Evolutionary conservation across 306 rosid genomes (phyloP).

Genomic region (Vigna nakashimae): DNA sequence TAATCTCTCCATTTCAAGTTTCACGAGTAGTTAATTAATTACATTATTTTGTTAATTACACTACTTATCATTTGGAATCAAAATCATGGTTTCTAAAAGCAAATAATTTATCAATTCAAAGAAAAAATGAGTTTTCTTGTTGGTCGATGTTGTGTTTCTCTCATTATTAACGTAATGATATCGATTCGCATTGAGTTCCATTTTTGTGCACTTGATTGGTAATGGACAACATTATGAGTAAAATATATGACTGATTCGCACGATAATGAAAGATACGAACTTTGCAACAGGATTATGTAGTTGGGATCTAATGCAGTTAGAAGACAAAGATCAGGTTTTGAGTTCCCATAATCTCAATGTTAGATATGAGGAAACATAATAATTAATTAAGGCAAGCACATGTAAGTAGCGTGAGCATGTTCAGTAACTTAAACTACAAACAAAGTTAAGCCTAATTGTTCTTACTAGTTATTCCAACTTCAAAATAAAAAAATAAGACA

Average conservation of each 20-base stretch:
- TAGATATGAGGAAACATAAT: slow-evolving; percentile 44
- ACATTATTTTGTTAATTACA: slow-evolving; percentile 3
- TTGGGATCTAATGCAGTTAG: slow-evolving; percentile 50
- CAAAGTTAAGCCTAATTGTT: slow-evolving; percentile 18
- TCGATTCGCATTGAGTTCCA: slow-evolving; percentile 40
- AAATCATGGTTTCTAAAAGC: background rate
- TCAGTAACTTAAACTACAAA: slow-evolving; percentile 36
- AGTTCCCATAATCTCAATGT: slow-evolving; percentile 45
- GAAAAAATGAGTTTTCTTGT: slow-evolving; percentile 30
- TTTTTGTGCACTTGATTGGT: slow-evolving; percentile 19
- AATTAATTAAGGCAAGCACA: slow-evolving; percentile 47
- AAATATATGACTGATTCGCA: slow-evolving; percentile 6
- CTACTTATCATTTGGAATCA: background rate
- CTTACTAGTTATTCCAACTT: slow-evolving; percentile 8
- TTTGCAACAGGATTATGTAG: slow-evolving; percentile 48
- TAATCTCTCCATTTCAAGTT: background rate
- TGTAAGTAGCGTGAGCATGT: slow-evolving; percentile 45
- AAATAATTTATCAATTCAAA: slow-evolving; percentile 35
- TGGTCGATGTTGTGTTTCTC: slow-evolving; percentile 2
- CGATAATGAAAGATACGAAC: slow-evolving; percentile 17
- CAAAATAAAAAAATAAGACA: background rate
- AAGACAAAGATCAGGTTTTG: slow-evolving; percentile 52
- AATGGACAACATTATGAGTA: slow-evolving; percentile 1
- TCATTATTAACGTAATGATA: slow-evolving; percentile 33
- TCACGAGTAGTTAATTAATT: background rate